phyloP scores from a whole-genome alignment of 1,284 basidiomycete species.

The Cutaneotrichosporon arboriforme region DNA sequence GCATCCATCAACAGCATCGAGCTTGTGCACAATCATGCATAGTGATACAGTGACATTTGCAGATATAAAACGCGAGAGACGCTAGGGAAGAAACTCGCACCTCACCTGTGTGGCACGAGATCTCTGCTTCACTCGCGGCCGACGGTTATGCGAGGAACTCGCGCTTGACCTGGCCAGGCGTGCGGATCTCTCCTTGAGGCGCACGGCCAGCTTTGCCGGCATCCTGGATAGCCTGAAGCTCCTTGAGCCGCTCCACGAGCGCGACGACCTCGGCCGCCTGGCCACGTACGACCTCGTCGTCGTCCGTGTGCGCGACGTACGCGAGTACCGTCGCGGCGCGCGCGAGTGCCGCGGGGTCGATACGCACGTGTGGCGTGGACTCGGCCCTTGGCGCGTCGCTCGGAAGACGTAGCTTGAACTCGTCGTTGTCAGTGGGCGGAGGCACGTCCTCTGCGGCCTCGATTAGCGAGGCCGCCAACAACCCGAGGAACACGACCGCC shows the following conservation, averaged over 20 bases:
- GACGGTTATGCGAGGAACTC: background rate
- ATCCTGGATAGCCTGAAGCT: background rate
- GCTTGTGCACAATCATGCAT: too few relatives aligned
- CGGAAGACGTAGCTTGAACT: slow-evolving; percentile 19
- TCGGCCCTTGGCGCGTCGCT: slow-evolving; percentile 9
- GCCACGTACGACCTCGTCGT: slow-evolving; percentile 63
- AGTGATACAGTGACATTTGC: too few relatives aligned
- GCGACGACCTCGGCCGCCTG: slow-evolving; percentile 68
- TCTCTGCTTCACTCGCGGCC: too few relatives aligned
- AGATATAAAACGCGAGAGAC: too few relatives aligned
- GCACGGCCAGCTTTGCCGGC: background rate
- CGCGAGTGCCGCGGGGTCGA: slow-evolving; percentile 42
- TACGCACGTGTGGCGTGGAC: slow-evolving; percentile 34
- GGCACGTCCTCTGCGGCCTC: slow-evolving; percentile 12
- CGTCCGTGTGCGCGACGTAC: slow-evolving; percentile 68
- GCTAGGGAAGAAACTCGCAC: too few relatives aligned
- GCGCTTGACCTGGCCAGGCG: background rate
- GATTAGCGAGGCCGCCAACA: slow-evolving; percentile 55
- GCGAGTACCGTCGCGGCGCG: slow-evolving; percentile 61
- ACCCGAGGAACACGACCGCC: slow-evolving; percentile 68
- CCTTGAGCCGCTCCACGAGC: slow-evolving; percentile 11
- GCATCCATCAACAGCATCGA: too few relatives aligned
- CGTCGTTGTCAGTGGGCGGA: background rate
- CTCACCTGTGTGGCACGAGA: too few relatives aligned
- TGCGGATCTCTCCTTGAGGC: background rate